A percentile compares a stretch with the other conserved stretches of the same genome.
Evolutionary conservation across 768 basidiomycete species (phyloP).

Genomic region (Suillus weaverae): DNA sequence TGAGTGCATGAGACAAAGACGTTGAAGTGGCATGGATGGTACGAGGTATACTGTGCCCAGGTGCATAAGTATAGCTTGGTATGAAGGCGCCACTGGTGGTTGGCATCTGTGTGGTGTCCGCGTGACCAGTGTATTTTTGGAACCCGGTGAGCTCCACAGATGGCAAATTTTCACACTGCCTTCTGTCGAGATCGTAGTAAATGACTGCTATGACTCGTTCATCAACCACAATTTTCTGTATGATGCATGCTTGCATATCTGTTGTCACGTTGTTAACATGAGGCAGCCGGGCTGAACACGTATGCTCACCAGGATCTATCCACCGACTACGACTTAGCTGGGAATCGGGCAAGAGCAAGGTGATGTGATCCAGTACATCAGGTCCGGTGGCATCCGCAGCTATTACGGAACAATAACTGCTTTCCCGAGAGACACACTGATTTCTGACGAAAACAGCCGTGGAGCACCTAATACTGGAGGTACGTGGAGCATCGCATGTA

Average conservation of each 20-base stretch:
- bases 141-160: conserved; percentile 60
- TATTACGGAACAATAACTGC: conserved; percentile 36
- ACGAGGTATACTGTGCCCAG: conserved; percentile 38
- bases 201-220: conserved; percentile 61
- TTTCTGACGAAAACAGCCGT: conserved; percentile 59
- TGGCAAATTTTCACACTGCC: conserved; percentile 48
- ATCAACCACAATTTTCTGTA: conserved; percentile 71
- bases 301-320: conserved; percentile 63
- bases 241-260: conserved; percentile 38
- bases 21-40: conserved; percentile 33
- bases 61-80: conserved; percentile 32
- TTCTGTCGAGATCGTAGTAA: conserved; percentile 68
- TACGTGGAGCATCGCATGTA: conserved; percentile 54
- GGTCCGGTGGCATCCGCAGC: conserved; percentile 49
- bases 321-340: conserved; percentile 64
- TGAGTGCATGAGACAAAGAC: conserved; percentile 44
- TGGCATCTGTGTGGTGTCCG: conserved; percentile 30
- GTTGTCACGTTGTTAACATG: conserved; percentile 31
- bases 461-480: conserved; percentile 56
- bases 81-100: conserved; percentile 25
- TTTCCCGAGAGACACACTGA: conserved; percentile 53
- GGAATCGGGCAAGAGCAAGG: conserved; percentile 67
- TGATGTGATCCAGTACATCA: conserved; percentile 46
- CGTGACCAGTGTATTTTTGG: conserved; percentile 38
- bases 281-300: conserved; percentile 16